These are phyloP conservation scores for Ogataea dorogensis DNA, from an alignment of 805 yeast genomes.

Conservation along the genomic window DNA sequence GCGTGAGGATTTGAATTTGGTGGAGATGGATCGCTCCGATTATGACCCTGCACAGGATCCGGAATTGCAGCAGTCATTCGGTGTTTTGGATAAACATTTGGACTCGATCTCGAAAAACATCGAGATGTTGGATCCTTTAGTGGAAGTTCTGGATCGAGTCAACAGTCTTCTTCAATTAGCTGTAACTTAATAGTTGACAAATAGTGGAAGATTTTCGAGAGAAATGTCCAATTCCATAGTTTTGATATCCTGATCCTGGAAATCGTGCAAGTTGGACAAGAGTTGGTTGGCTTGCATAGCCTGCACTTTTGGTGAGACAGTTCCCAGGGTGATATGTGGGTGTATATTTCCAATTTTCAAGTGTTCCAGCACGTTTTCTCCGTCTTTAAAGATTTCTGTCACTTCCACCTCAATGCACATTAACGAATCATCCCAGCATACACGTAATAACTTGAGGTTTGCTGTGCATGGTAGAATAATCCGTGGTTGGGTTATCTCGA, in stretches of 20 bases:
- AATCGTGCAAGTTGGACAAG: slow-evolving; percentile 26
- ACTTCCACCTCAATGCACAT: slow-evolving; percentile 54
- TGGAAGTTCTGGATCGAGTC: slow-evolving; percentile 18
- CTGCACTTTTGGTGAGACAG: slow-evolving; percentile 40
- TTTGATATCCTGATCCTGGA: slow-evolving; percentile 11
- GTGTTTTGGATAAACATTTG: slow-evolving; percentile 13
- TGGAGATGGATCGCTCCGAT: background rate
- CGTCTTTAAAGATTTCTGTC: slow-evolving; percentile 12
- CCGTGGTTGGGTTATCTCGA: slow-evolving; percentile 6
- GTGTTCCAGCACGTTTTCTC: slow-evolving; percentile 10
- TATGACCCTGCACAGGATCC: slow-evolving; percentile 20
- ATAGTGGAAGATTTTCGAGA: slow-evolving; percentile 20
- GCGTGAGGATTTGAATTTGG: slow-evolving; percentile 7
- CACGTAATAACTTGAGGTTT: slow-evolving; percentile 39
- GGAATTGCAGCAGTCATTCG: slow-evolving; percentile 12
- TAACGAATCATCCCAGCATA: slow-evolving; percentile 52
- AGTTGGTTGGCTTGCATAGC: slow-evolving; percentile 54
- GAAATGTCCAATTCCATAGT: slow-evolving; percentile 12
- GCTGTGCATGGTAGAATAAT: slow-evolving; percentile 29
- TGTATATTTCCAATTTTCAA: slow-evolving; percentile 39
- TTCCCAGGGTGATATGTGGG: slow-evolving; percentile 77
- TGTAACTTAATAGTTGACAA: slow-evolving; percentile 17
- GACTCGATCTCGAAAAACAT: slow-evolving; percentile 19
- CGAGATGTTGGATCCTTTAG: slow-evolving; percentile 18
- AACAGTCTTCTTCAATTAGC: slow-evolving; percentile 20